Evolutionary conservation across 768 basidiomycete species (phyloP), one percentile per base, ranked within the genome.

Genomic region (Austroboletus eburneus): DNA sequence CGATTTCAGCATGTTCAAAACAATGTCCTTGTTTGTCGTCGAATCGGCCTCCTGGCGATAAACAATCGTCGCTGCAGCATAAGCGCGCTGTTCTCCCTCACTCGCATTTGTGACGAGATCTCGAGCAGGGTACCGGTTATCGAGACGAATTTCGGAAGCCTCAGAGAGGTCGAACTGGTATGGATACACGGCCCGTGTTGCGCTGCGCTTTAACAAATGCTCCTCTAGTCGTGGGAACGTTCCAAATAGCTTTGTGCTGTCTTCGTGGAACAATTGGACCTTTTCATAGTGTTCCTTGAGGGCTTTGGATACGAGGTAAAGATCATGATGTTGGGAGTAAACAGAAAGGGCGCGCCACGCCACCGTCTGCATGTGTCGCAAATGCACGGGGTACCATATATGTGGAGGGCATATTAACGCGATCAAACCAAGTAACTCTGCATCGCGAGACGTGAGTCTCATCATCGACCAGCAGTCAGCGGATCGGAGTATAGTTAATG

Each of bases 381-480:
- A 56, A 43, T 71, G 66, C 3, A 23, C 6, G 0, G 75, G 75
- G 54, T 74, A 72, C 50, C 64, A 76, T 7, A 43, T 32, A 5
- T 72, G 55, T 7, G n/a, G 14, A 0, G 75, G 69, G 10, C 61
- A 64, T 16, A 76, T 49, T 7, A 52, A 41, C 6, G 52, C 51
- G 18, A 77, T 72, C 20, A 52, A 44, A 6, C 46, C 40, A n/a
- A 77, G 51, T 29, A 73, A 57, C 10, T 52, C 42, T 2, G 55
- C 39, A 16, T 73, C 67, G 3, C 55, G 51, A 7, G 37, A 0
- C 9, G 48, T 42, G 5, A 32, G 14, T 13, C 14, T 32, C 30
- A 69, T 68, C 42, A 76, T 76, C 1, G 76, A 74, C 18, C 52
- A 58, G 21, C 60, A 69, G n/a, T 58, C 52, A 14, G 70, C 66